These are phyloP conservation scores for Solanum tarijense DNA, from an alignment of 257 asterid genomes.

Conservation along the genomic window DNA sequence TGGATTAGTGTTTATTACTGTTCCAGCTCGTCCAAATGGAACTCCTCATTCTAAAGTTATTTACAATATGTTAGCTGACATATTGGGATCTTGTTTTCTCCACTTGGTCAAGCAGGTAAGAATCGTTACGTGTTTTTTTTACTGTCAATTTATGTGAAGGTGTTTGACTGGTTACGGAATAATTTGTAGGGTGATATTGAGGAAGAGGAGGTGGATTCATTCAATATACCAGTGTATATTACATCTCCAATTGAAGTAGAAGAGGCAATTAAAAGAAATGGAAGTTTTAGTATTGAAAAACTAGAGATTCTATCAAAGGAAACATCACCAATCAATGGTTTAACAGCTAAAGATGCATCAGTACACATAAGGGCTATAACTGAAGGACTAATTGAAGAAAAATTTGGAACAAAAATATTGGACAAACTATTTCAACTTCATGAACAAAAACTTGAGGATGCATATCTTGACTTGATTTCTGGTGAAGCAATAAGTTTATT, in stretches of 20 bases:
- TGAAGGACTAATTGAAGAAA: not conserved
- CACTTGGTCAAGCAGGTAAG: constrained; percentile 25
- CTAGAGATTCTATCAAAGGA: not conserved
- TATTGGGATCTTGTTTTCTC: constrained; percentile 25
- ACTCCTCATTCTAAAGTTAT: constrained; percentile 1
- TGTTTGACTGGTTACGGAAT: no score
- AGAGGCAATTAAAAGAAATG: not conserved
- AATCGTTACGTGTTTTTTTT: not conserved
- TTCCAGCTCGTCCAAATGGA: constrained; percentile 30
- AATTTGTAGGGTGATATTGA: constrained; percentile 11
- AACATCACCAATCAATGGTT: not conserved
- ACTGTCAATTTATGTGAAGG: no score
- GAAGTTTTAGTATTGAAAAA: constrained; percentile 9
- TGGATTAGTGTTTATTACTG: constrained; percentile 18
- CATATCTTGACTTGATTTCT: not conserved
- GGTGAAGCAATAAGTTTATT: not conserved
- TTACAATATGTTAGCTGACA: constrained; percentile 17
- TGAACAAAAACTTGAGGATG: not conserved
- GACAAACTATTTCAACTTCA: not conserved
- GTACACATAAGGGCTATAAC: not conserved
- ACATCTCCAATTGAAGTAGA: constrained; percentile 19
- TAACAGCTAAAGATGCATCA: not conserved
- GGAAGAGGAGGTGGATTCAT: constrained; percentile 16
- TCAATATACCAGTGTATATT: constrained; percentile 21
- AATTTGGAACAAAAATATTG: not conserved